Base-by-base conservation (phyloP, 2,329 filamentous ascomycete species). In the Alternaria arborescens region DNA sequence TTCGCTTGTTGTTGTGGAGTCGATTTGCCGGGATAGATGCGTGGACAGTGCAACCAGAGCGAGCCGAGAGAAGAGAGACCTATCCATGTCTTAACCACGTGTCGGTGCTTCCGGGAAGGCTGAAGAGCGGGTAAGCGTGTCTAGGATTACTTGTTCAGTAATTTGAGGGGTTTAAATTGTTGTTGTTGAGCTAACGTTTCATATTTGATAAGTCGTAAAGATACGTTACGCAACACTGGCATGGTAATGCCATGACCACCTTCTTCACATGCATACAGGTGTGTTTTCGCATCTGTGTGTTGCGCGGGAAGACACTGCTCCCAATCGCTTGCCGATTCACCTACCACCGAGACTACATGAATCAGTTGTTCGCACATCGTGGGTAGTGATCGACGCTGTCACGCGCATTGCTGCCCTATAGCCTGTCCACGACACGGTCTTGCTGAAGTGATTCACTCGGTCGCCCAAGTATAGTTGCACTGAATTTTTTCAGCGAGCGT, bases 351-450 rank as follows among this genome's bases (percentile, higher is more conserved):
- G 22, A 50, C 30, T 38, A 38, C 46, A 50, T 38, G 46, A 50
- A 50, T 50, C 46, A 50, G 30, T 26, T 38, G 46, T 36, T 24
- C 36, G 46, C 14, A 24, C 32, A 36, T 36, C 14, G 14, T 14
- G 32, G 46, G 46, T 20, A 50, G 20, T 50, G 46, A 50, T 50
- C 46, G 46, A 50, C 46, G 20, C 32, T 36, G 46, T 50, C 46
- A 50, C 32, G 46, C 46, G 46, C 46, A 50, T 50, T 50, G 46
- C 46, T 22, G 46, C 46, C 46, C 46, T 24, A 42, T 24, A 42
- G 40, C 40, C 20, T 42, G 40, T 26, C 32, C 46, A 50, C 46
- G 30, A 50, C 46, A 50, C 46, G 32, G 32, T 30, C 32, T 32
- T 12, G 34, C 36, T n/a, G 10, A 24, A 22, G 34, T 38, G 46